Evolutionary conservation across 2,329 filamentous ascomycete genomes (phyloP).

Genomic region (Lasiodiplodia sp.): DNA sequence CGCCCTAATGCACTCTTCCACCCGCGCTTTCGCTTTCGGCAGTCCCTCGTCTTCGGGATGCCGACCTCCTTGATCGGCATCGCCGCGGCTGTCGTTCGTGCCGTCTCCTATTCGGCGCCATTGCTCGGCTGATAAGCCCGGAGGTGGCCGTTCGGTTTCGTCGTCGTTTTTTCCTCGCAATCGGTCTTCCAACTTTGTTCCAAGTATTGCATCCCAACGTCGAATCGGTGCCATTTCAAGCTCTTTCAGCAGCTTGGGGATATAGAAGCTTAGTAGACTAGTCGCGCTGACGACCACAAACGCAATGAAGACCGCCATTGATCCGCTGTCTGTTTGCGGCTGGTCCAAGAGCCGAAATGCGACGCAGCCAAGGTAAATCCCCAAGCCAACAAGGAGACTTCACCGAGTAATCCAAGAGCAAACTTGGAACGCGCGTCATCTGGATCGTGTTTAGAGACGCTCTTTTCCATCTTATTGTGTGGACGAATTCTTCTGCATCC

Average conservation of each 20-base stretch:
- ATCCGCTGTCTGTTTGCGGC: background rate
- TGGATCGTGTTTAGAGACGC: background rate
- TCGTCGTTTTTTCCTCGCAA: too few species aligned
- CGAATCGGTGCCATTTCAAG: background rate
- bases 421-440: background rate
- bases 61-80: background rate
- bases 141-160: too few species aligned
- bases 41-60: background rate
- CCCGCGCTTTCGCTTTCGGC: background rate
- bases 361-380: background rate
- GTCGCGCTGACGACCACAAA: background rate
- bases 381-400: background rate
- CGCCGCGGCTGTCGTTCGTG: background rate
- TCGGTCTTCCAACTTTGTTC: background rate
- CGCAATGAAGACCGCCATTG: background rate
- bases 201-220: background rate
- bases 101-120: background rate
- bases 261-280: background rate
- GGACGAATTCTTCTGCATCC: background rate
- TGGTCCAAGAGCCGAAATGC: background rate
- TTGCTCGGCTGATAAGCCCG: too few species aligned
- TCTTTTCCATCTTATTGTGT: background rate
- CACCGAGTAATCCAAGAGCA: background rate
- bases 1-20: background rate
- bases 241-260: background rate